Conservation (phyloP, 495 filamentous ascomycete species). For the Trichodelitschia bisporula region DNA sequence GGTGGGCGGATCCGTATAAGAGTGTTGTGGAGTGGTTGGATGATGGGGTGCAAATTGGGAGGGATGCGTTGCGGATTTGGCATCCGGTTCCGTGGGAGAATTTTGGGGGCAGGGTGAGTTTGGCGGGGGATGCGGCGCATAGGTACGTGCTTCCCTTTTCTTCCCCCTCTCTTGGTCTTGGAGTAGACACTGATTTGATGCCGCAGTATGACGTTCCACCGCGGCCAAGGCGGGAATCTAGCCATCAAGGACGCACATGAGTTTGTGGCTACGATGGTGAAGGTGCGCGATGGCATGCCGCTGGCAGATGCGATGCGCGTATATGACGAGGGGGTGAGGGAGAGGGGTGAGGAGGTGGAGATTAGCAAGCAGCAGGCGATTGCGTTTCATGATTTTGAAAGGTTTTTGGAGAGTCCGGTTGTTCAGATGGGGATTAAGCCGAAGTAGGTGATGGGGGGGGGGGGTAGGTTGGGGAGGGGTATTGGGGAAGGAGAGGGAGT, state of each 20-base stretch:
- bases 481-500: too few relatives aligned
- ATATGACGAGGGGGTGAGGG: constrained; percentile 1
- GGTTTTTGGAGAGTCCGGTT: not conserved
- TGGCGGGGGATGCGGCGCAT: constrained; percentile 1
- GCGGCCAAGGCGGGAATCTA: not conserved
- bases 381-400: constrained; percentile 1
- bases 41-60: not conserved
- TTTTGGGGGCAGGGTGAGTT: not conserved
- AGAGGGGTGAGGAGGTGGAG: constrained; percentile 1
- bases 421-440: constrained; percentile 2
- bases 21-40: constrained; percentile 1
- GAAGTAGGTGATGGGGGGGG: too few relatives aligned
- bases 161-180: too few relatives aligned
- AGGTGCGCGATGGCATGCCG: not conserved
- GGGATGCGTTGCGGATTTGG: constrained; percentile 1
- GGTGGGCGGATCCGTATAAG: constrained; percentile 1
- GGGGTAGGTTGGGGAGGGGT: too few relatives aligned
- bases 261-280: not conserved
- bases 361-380: not conserved
- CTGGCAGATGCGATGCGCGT: not conserved
- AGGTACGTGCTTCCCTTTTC: constrained; percentile 1
- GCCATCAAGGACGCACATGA: constrained; percentile 1
- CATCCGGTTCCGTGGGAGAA: constrained; percentile 1
- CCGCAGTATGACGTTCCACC: not conserved
- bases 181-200: too few relatives aligned